These are phyloP conservation scores for Lagenidium sp. DNA, from an alignment of 352 stramenopile species.

Conservation along the genomic window DNA sequence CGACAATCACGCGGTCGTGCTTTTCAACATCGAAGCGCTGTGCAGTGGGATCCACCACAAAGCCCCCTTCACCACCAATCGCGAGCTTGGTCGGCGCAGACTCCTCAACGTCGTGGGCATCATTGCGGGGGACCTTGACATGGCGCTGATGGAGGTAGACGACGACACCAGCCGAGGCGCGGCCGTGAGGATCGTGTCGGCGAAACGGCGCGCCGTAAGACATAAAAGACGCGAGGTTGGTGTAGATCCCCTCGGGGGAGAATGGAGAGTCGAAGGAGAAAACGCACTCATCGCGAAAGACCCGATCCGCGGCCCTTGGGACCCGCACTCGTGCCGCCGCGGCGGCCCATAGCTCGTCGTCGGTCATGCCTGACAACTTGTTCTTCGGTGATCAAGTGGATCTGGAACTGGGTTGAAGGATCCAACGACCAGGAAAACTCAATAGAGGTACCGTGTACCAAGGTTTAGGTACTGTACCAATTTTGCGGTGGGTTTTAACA, in stretches of 20 bases:
- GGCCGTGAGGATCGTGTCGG: slow-evolving; percentile 29
- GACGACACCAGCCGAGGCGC: slow-evolving; percentile 12
- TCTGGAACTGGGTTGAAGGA: no score
- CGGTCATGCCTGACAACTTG: no score
- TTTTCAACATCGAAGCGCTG: slow-evolving; percentile 45
- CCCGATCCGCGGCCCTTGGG: slow-evolving; percentile 49
- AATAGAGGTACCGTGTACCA: no score
- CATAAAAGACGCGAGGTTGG: slow-evolving; percentile 92
- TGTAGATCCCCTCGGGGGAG: slow-evolving; percentile 61
- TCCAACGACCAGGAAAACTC: no score
- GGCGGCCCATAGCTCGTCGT: slow-evolving; percentile 15
- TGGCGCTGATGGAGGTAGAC: slow-evolving; percentile 80
- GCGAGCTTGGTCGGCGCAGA: slow-evolving; percentile 87
- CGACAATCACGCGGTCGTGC: slow-evolving; percentile 80
- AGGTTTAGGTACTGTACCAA: no score
- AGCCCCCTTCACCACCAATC: slow-evolving; percentile 94
- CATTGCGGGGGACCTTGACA: slow-evolving; percentile 17
- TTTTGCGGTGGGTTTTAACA: no score
- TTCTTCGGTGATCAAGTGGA: no score
- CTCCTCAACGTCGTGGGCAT: background rate
- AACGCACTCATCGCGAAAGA: slow-evolving; percentile 97
- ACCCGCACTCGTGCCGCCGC: slow-evolving; percentile 31
- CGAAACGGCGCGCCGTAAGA: slow-evolving; percentile 84
- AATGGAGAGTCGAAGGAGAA: slow-evolving; percentile 94
- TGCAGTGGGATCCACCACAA: slow-evolving; percentile 62